phyloP scores from a whole-genome alignment of 139 green algal species.

The Coccomyxa sp. region DNA sequence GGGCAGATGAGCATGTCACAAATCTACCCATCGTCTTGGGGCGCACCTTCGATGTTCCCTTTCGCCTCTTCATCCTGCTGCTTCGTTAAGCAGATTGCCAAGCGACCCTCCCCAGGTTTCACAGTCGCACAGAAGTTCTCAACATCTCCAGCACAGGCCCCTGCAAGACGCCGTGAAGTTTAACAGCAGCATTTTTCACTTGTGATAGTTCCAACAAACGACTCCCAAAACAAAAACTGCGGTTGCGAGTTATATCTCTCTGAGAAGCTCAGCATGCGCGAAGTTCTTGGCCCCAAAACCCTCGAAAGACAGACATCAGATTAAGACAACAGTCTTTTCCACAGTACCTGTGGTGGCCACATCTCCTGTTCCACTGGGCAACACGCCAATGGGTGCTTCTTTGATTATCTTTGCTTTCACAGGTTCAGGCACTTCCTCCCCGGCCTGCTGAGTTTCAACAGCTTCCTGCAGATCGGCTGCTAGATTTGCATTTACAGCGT shows the following conservation, averaged over 20 bases:
- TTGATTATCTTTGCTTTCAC: constrained; percentile 18
- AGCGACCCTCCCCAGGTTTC: constrained; percentile 42
- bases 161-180: constrained; percentile 26
- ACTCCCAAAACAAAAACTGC: too few species aligned
- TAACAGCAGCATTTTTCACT: background rate
- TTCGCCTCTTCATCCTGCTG: constrained; percentile 38
- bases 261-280: too few species aligned
- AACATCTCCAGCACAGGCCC: constrained; percentile 57
- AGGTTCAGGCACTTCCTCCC: background rate
- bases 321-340: too few species aligned
- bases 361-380: constrained; percentile 28
- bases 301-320: too few species aligned
- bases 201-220: too few species aligned
- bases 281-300: too few species aligned
- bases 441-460: background rate
- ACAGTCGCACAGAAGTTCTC: constrained; percentile 54
- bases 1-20: background rate
- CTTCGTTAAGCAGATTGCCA: constrained; percentile 64
- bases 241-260: too few species aligned
- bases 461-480: background rate
- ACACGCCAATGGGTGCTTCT: constrained; percentile 15
- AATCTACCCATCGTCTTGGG: background rate
- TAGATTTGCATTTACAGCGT: background rate
- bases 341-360: constrained; percentile 25
- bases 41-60: constrained; percentile 24